Evolutionary conservation across 768 basidiomycete genomes (phyloP).

Genomic region (Collybiopsis luxurians): DNA sequence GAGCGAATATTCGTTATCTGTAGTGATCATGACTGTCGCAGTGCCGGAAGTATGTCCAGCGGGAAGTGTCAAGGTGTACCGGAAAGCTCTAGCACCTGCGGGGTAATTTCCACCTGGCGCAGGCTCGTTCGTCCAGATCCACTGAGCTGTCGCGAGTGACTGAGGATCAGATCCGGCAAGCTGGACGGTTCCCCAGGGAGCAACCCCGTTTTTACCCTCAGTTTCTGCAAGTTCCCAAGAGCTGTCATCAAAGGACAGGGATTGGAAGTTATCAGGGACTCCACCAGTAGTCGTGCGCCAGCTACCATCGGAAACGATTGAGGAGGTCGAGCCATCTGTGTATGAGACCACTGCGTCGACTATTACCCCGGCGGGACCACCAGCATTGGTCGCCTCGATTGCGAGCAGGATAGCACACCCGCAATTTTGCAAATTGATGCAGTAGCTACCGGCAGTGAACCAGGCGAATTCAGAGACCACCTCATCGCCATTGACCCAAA

Average conservation of each 20-base stretch:
- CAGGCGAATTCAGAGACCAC: slow-evolving; percentile 10
- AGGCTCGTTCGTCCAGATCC: slow-evolving; percentile 26
- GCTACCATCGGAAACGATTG: slow-evolving; percentile 18
- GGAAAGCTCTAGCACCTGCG: slow-evolving; percentile 10
- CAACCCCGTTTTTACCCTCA: slow-evolving; percentile 21
- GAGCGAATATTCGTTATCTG: slow-evolving; percentile 25
- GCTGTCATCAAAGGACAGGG: slow-evolving; percentile 17
- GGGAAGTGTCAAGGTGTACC: slow-evolving; percentile 11
- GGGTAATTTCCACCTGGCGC: slow-evolving; percentile 9
- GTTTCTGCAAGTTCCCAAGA: slow-evolving; percentile 18
- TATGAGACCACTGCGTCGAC: slow-evolving; percentile 21
- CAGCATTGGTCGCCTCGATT: slow-evolving; percentile 24
- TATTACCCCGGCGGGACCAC: slow-evolving; percentile 14
- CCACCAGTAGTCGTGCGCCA: slow-evolving; percentile 19
- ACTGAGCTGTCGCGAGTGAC: slow-evolving; percentile 18
- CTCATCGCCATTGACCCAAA: slow-evolving; percentile 23
- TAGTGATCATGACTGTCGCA: slow-evolving; percentile 21
- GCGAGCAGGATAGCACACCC: slow-evolving; percentile 10
- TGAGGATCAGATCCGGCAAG: slow-evolving; percentile 15
- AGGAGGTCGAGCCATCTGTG: slow-evolving; percentile 23
- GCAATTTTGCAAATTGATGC: not conserved
- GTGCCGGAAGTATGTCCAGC: slow-evolving; percentile 20
- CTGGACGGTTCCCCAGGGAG: slow-evolving; percentile 24
- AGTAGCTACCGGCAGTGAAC: not conserved
- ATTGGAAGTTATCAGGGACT: slow-evolving; percentile 23